These are phyloP conservation scores for Pochonia chlamydosporia DNA, from an alignment of 2,329 filamentous ascomycete genomes.

Conservation along the genomic window DNA sequence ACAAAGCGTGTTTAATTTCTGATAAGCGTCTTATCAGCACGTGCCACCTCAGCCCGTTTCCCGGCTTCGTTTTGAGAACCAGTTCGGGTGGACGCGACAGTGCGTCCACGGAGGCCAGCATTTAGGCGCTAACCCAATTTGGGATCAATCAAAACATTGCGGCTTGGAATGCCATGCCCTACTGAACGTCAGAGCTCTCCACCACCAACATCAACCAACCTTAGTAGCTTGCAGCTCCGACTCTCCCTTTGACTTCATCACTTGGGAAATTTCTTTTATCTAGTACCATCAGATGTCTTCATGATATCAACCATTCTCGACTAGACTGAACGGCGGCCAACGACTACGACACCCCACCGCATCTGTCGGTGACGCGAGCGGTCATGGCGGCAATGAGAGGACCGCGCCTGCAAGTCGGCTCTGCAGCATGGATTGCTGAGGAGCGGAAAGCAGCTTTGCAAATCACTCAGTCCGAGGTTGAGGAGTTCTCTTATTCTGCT, in stretches of 20 bases:
- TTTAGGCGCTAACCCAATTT: constrained; percentile 26
- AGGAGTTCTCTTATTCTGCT: constrained; percentile 89
- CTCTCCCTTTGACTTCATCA: not conserved
- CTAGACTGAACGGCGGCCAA: not conserved
- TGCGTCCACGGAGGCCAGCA: not conserved
- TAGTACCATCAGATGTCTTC: constrained; percentile 4
- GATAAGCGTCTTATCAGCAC: constrained; percentile 35
- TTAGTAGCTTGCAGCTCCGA: not conserved
- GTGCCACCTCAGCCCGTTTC: constrained; percentile 22
- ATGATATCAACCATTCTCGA: constrained; percentile 4
- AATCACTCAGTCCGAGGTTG: constrained; percentile 74
- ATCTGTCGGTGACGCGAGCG: constrained; percentile 11
- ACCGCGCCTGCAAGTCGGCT: constrained; percentile 68
- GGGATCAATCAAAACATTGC: constrained; percentile 34
- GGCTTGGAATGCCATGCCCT: constrained; percentile 19
- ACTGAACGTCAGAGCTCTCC: constrained; percentile 12
- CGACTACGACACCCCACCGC: constrained; percentile 2
- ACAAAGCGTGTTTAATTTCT: constrained; percentile 30
- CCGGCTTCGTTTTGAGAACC: not conserved
- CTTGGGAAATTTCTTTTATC: not conserved
- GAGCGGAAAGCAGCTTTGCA: constrained; percentile 75
- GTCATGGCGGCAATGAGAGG: constrained; percentile 42
- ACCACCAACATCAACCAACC: constrained; percentile 9
- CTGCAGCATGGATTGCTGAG: constrained; percentile 75
- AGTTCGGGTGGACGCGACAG: constrained; percentile 14